Percentiles rank a stretch among this genome's conserved stretches.
Conservation (phyloP, 2,329 filamentous ascomycete species). For the Purpureocillium takamizusanense region DNA sequence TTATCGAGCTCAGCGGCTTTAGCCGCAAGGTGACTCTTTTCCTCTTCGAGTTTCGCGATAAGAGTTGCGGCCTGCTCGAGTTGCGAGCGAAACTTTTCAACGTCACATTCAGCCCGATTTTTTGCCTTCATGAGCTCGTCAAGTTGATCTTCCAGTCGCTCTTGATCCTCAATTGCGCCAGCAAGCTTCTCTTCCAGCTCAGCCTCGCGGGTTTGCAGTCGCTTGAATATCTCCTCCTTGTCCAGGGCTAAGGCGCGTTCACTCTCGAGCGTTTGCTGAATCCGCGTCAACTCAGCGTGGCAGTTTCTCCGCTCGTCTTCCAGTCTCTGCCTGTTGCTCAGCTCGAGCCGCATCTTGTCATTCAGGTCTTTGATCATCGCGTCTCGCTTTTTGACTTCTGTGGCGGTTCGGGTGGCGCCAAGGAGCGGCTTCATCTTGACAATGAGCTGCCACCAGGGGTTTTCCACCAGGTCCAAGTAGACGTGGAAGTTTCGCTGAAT, state of each 20-base stretch:
- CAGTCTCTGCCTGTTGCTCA: conserved; percentile 64
- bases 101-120: conserved; percentile 77
- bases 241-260: conserved; percentile 92
- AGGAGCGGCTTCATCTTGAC: conserved; percentile 92
- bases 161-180: conserved; percentile 87
- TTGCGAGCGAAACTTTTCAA: conserved; percentile 68
- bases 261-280: conserved; percentile 91
- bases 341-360: conserved; percentile 70
- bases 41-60: conserved; percentile 75
- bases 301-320: conserved; percentile 88
- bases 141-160: conserved; percentile 85
- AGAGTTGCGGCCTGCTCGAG: conserved; percentile 86
- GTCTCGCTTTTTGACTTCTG: conserved; percentile 90
- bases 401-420: conserved; percentile 81
- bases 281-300: conserved; percentile 76
- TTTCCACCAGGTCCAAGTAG: conserved; percentile 81
- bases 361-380: conserved; percentile 86
- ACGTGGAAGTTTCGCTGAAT: conserved; percentile 92
- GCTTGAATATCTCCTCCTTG: conserved; percentile 98
- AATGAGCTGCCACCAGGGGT: conserved; percentile 96
- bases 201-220: conserved; percentile 83
- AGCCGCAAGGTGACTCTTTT: conserved; percentile 66
- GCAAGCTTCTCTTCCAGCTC: conserved; percentile 90
- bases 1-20: conserved; percentile 62
- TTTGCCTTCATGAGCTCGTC: conserved; percentile 84